Evolutionary conservation across 768 basidiomycete genomes (phyloP), one percentile per base, ranked within the genome.

Genomic region (Lactarius trivialis): DNA sequence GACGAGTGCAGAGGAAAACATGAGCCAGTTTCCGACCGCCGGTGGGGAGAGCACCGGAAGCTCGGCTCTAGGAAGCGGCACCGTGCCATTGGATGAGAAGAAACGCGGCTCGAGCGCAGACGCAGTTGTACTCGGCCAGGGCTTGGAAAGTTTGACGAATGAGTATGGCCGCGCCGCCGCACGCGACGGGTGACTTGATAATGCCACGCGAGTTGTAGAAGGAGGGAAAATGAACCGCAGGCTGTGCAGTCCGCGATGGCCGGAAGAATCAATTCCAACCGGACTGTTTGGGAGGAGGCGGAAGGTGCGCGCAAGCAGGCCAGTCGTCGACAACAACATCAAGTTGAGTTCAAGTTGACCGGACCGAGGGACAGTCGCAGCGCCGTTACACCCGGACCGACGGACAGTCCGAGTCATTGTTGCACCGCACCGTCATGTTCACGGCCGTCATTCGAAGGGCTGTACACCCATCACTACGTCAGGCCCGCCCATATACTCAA

Each of bases 1-100:
- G 26, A 96, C 93, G 34, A 99, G 77, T 5, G 83, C 84, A 0
- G 93, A 89, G 17, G 93, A 95, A 55, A 82, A 71, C 70, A 95
- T 79, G 19, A 99, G 83, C 93, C 96, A 98, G 61, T 81, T 78
- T 7, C 86, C 89, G 12, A 96, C 89, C 7, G 82, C 75, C 0
- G 85, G 85, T 7, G 86, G 76, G 4, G 91, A 79, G 19, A 91
- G 79, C 9, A 84, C 74, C 0, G 85, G 87, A 2, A 83, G 71
- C 50, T 70, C 74, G 19, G 65, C 60, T n/a, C 60, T 24, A 15
- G 67, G 50, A 8, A 64, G 26, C 14, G 26, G 34, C n/a, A 19
- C 30, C 15, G 75, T 55, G 24, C 70, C 63, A 43, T 73, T 74
- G 36, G 72, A 73, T 49, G 74, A 81, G 72, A 81, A 76, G 68